Evolutionary conservation across 306 rosid genomes (phyloP).

Genomic region (Prunus mongolica): DNA sequence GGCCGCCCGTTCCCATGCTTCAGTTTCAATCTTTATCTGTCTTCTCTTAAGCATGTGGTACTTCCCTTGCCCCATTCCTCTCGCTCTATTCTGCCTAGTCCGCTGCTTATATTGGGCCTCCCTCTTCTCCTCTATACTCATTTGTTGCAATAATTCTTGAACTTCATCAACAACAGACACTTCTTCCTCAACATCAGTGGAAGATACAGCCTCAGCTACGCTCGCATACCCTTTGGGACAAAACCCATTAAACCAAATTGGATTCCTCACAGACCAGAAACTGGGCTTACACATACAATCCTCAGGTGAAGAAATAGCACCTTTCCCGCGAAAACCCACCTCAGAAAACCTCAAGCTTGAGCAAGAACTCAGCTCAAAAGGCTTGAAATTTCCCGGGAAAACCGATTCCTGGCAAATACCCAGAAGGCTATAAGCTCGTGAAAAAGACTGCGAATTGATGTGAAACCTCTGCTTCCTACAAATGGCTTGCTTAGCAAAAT

Average conservation of each 20-base stretch:
- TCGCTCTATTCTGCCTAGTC: conserved; percentile 2
- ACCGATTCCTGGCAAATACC: conserved; percentile 13
- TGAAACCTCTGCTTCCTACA: conserved; percentile 23
- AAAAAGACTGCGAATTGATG: conserved; percentile 19
- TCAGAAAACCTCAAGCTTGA: conserved; percentile 9
- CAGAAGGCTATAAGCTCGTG: conserved; percentile 25
- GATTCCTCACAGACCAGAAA: conserved; percentile 24
- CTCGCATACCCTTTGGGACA: conserved; percentile 48
- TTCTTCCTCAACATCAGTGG: conserved; percentile 70
- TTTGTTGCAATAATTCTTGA: conserved; percentile 46
- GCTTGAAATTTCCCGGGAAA: conserved; percentile 17
- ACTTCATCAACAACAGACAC: conserved; percentile 38
- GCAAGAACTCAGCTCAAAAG: conserved; percentile 19
- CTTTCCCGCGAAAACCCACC: conserved; percentile 16
- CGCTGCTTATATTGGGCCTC: conserved; percentile 23
- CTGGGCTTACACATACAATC: conserved; percentile 10
- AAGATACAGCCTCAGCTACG: conserved; percentile 66
- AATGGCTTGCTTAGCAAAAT: conserved; percentile 46
- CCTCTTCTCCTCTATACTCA: conserved; percentile 47
- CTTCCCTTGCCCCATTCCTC: conserved; percentile 43
- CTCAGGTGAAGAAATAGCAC: conserved; percentile 4
- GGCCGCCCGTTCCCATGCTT: conserved; percentile 78
- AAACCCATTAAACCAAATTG: conserved; percentile 18
- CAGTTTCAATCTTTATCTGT: conserved; percentile 84
- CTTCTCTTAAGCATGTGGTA: conserved; percentile 49